Evolutionary conservation across 192 early-diverging fungal genomes (phyloP).

Genomic region (Chytriomyces sp.): DNA sequence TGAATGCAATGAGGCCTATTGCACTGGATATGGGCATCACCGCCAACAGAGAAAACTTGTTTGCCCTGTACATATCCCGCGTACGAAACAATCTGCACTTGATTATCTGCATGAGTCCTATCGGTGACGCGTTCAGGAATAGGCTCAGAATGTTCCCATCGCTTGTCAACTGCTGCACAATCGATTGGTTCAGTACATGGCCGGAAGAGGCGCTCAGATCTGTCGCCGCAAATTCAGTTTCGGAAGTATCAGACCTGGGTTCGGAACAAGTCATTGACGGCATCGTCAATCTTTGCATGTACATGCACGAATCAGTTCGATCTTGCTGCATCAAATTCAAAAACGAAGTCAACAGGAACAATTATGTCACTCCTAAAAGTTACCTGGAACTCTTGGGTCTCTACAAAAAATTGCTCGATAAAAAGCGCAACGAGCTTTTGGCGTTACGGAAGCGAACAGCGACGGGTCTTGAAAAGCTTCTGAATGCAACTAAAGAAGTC

Average conservation of each 20-base stretch:
- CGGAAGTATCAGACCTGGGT: constrained; percentile 61
- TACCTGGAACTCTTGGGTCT: constrained; percentile 65
- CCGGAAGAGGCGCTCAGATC: constrained; percentile 64
- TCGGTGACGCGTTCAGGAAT: constrained; percentile 68
- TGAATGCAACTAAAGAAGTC: constrained; percentile 65
- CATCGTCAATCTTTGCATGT: constrained; percentile 62
- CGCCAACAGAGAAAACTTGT: constrained; percentile 61
- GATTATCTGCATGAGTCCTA: constrained; percentile 71
- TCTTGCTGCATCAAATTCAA: constrained; percentile 59
- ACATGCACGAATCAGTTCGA: constrained; percentile 65
- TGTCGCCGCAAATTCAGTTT: constrained; percentile 63
- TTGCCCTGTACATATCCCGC: constrained; percentile 59
- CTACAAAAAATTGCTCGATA: constrained; percentile 63
- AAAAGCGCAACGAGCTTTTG: constrained; percentile 61
- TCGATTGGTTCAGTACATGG: constrained; percentile 73
- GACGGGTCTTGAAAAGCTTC: constrained; percentile 65
- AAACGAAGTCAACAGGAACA: constrained; percentile 62
- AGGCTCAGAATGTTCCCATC: constrained; percentile 67
- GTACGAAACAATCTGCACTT: constrained; percentile 59
- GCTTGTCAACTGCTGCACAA: constrained; percentile 69
- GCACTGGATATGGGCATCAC: constrained; percentile 53
- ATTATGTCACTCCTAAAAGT: constrained; percentile 69
- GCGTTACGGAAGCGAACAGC: constrained; percentile 59
- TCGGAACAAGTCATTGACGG: constrained; percentile 65
- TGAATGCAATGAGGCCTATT: constrained; percentile 61